Evolutionary conservation across 176 grass and related monocot species (phyloP).

Genomic region (Bolboschoenus planiculmis): DNA sequence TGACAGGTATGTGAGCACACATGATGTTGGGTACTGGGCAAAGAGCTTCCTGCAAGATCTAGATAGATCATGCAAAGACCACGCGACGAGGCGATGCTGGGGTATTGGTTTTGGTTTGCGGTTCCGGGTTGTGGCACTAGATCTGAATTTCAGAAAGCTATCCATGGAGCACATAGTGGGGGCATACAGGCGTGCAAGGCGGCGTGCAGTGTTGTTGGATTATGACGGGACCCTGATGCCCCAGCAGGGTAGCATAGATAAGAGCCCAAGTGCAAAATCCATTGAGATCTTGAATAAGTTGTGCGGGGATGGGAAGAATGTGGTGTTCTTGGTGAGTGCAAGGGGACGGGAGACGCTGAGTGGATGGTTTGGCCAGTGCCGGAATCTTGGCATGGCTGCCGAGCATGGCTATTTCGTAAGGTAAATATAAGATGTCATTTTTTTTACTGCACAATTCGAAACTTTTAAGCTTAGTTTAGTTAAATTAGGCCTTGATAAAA

Average conservation of each 20-base stretch:
- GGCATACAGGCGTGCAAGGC: constrained; percentile 57
- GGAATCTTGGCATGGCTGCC: constrained; percentile 69
- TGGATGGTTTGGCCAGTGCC: constrained; percentile 64
- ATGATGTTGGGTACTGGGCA: constrained; percentile 78
- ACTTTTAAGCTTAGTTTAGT: background rate
- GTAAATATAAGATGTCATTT: constrained; percentile 27
- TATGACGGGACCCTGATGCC: constrained; percentile 95
- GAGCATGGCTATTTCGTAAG: constrained; percentile 93
- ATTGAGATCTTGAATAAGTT: constrained; percentile 64
- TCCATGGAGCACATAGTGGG: constrained; percentile 77
- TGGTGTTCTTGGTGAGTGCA: constrained; percentile 71
- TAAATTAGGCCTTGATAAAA: background rate
- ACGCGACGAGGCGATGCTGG: constrained; percentile 49
- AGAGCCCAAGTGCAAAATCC: constrained; percentile 46
- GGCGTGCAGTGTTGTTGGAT: constrained; percentile 60
- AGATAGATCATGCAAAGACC: constrained; percentile 58
- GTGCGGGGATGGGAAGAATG: constrained; percentile 56
- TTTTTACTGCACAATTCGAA: background rate
- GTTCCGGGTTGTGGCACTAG: constrained; percentile 80
- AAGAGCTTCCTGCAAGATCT: constrained; percentile 75
- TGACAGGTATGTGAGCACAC: constrained; percentile 51
- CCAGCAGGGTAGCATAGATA: constrained; percentile 48
- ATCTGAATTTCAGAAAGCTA: constrained; percentile 73
- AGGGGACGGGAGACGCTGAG: constrained; percentile 32
- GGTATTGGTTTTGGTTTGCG: constrained; percentile 77